Evolutionary conservation across 768 basidiomycete genomes (phyloP), one percentile per base, ranked within the genome.

Genomic region (Hydnomerulius pinastri): DNA sequence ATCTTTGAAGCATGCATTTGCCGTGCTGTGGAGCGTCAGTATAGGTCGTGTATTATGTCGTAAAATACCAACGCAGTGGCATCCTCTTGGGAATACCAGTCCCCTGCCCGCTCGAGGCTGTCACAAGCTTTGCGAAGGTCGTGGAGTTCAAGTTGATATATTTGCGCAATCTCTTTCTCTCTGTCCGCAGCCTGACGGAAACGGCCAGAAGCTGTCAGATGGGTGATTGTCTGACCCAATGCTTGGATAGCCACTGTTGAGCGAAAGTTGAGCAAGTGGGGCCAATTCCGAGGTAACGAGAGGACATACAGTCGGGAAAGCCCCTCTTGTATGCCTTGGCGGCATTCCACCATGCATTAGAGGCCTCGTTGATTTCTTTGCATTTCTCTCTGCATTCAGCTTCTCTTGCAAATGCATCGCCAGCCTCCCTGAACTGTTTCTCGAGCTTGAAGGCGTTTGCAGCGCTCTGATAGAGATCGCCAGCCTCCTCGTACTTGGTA

Each of bases 61-160:
- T 28, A 44, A 21, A 49, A 21, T 11, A 75, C 92, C 68, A 74
- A 97, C 96, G 96, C 94, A 55, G 83, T 79, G 11, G 97, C 94
- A 73, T 98, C 97, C 71, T 99, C 97, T 61, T 93, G 88, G n/a
- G 85, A 78, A 74, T 99, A 98, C 92, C 96, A 96, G 35, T 99
- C 94, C 21, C 86, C 96, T 11, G 97, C 97, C 42, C 88, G 77
- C 64, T 87, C 87, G 60, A 85, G 93, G 71, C 91, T 92, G 51
- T 98, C 93, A 63, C 92, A 91, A 46, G 94, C 94, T 60, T 85
- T 88, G 12, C 81, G 80, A 27, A 95, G 73, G 68, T 97, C 90
- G 59, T 84, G 76, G 36, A 77, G 72, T 57, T 92, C 90, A 54
- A 90, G 85, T n/a, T 93, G 79, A 71, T 92, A 87, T 55, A 98